Percentiles rank a stretch among this genome's conserved stretches.
phyloP scores from a whole-genome alignment of 2,329 filamentous ascomycete genomes.

The Arthrobotrys musiformis region DNA sequence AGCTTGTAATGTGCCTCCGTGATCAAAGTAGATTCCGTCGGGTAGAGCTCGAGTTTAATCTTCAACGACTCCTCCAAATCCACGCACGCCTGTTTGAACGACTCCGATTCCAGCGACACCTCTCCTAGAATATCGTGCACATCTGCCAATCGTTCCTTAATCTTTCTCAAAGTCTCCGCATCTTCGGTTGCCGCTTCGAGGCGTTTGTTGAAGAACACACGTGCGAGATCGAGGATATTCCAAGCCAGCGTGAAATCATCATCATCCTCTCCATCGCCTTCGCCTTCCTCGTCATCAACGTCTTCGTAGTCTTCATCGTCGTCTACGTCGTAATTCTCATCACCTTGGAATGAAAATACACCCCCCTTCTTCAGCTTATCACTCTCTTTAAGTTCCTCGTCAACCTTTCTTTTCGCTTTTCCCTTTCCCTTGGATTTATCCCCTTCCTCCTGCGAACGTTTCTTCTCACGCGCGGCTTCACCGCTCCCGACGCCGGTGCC shows the following conservation, averaged over 20 bases:
- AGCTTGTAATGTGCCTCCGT: slow-evolving; percentile 98
- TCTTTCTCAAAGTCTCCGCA: slow-evolving; percentile 61
- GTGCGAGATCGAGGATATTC: slow-evolving; percentile 83
- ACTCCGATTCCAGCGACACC: slow-evolving; percentile 96
- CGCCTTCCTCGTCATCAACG: slow-evolving; percentile 61
- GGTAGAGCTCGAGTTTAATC: slow-evolving; percentile 81
- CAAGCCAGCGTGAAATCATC: slow-evolving; percentile 79
- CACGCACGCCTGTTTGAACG: slow-evolving; percentile 85
- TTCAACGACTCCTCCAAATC: slow-evolving; percentile 82
- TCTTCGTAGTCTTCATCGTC: slow-evolving; percentile 67
- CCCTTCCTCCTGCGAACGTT: slow-evolving; percentile 65
- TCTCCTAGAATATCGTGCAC: slow-evolving; percentile 94
- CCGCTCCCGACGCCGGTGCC: slow-evolving; percentile 71
- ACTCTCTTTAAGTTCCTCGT: slow-evolving; percentile 59
- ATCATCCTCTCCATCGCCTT: slow-evolving; percentile 66
- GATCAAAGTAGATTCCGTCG: slow-evolving; percentile 82
- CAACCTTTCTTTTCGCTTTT: slow-evolving; percentile 61
- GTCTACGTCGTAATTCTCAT: slow-evolving; percentile 76
- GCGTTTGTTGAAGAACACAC: slow-evolving; percentile 71
- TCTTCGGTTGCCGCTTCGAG: slow-evolving; percentile 60
- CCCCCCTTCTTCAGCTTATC: slow-evolving; percentile 58
- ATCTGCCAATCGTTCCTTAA: slow-evolving; percentile 77
- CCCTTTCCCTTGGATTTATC: slow-evolving; percentile 64
- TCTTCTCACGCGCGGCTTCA: slow-evolving; percentile 71
- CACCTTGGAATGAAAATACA: slow-evolving; percentile 84